These are phyloP conservation scores for Nigrograna mackinnonii DNA, from an alignment of 2,329 filamentous ascomycete species.

Conservation along the genomic window DNA sequence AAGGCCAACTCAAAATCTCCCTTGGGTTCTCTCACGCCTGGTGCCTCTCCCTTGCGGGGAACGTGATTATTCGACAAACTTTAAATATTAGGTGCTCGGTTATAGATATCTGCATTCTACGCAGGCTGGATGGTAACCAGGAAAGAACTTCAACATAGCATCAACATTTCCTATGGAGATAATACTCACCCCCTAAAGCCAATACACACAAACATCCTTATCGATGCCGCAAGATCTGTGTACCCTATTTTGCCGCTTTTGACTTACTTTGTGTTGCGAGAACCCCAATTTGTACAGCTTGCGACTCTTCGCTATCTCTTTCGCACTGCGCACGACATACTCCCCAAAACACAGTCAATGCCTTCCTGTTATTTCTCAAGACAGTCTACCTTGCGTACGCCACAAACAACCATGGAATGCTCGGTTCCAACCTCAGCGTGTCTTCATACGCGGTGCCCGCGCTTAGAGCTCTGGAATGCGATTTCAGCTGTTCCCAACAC, in stretches of 20 bases:
- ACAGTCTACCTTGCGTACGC: conserved; percentile 1
- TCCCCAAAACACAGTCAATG: neutral
- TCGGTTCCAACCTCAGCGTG: neutral
- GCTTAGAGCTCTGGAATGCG: conserved; percentile 1
- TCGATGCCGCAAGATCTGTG: neutral
- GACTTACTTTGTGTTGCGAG: too few species aligned
- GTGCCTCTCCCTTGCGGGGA: neutral
- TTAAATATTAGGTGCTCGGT: too few species aligned
- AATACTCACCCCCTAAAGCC: too few species aligned
- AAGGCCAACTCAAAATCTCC: neutral
- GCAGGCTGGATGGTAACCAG: too few species aligned
- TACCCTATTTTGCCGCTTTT: too few species aligned
- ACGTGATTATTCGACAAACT: neutral
- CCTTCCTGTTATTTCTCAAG: neutral
- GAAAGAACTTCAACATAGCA: too few species aligned
- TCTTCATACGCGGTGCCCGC: neutral
- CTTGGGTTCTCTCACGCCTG: neutral
- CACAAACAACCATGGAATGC: conserved; percentile 12
- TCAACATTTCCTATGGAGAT: too few species aligned
- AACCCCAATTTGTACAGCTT: neutral
- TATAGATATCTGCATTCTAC: too few species aligned
- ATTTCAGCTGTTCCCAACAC: neutral
- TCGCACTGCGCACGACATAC: neutral
- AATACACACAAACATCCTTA: neutral
- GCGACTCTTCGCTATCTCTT: neutral